Evolutionary conservation across 2,329 filamentous ascomycete species (phyloP), one percentile per base, ranked within the genome.

Genomic region (Uncinocarpus reesii): DNA sequence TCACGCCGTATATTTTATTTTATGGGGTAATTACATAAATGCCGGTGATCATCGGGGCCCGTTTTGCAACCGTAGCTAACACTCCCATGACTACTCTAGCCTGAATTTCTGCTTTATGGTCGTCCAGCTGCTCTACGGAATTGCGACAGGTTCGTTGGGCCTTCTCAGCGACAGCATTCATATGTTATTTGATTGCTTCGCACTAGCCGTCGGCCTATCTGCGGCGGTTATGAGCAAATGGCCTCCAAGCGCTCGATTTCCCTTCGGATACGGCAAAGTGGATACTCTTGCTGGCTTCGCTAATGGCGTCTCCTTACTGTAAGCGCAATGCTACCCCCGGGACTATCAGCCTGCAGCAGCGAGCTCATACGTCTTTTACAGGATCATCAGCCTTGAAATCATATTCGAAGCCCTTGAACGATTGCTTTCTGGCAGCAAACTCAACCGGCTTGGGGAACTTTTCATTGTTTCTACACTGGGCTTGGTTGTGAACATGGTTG

Each of bases 111-210:
- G 74, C 5, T 98, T 98, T 65, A 98, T 98, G 92, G 71, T 85
- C 28, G 80, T 98, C 1, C 92, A 98, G 60, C 84, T 89, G 34
- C 87, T 90, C 53, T 98, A 98, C 61, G 92, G 92, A 42, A 93
- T 92, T 58, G 70, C 92, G 8, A 96, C 88, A 2, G 89, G 94
- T 56, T 98, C 92, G 0, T 72, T 98, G 4, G 92, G 92, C 2
- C 75, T 98, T n/a, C 78, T 98, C 15, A 95, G 88, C 56, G 92
- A 98, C 66, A 96, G 89, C 60, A 92, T 98, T 54, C 92, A 98
- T 68, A 98, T 98, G 92, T 90, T 98, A 60, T 96, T 98, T 59
- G 92, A 98, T 67, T 98, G 92, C 57, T 81, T 95, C 29, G 92
- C 90, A 16, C 76, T 98, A 23, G 79, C 86, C 1, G 88, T 98